A percentile compares a stretch with the other conserved stretches of the same genome.
These are phyloP conservation scores for Prunus salicina DNA, from an alignment of 306 rosid species.

Conservation along the genomic window DNA sequence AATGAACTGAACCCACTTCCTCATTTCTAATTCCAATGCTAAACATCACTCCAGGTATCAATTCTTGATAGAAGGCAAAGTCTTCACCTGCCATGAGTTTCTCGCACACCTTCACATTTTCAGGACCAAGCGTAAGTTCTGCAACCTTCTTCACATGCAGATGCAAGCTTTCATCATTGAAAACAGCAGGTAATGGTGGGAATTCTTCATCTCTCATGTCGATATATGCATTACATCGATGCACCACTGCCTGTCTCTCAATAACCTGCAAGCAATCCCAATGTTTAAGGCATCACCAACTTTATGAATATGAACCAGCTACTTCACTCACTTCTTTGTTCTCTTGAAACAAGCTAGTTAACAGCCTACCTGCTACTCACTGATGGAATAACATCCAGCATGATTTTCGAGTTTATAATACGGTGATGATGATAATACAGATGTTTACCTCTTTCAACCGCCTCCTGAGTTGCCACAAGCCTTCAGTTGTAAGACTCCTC, in stretches of 20 bases:
- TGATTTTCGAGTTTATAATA: neutral
- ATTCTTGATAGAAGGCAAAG: constrained; percentile 54
- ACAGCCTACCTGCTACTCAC: neutral
- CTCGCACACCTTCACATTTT: constrained; percentile 44
- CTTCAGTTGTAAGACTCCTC: constrained; percentile 66
- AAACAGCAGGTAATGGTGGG: constrained; percentile 33
- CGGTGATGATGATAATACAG: constrained; percentile 7
- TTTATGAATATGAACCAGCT: neutral
- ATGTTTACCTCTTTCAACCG: constrained; percentile 53
- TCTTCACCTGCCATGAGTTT: constrained; percentile 70
- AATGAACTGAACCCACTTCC: constrained; percentile 55
- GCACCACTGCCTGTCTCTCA: constrained; percentile 64
- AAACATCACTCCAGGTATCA: constrained; percentile 51
- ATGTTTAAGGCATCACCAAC: neutral
- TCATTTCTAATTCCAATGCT: constrained; percentile 63
- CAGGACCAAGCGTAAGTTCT: constrained; percentile 50
- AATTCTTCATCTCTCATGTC: constrained; percentile 32
- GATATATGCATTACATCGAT: constrained; percentile 50
- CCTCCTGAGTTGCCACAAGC: constrained; percentile 49
- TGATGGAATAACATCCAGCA: neutral
- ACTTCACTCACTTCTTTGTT: neutral
- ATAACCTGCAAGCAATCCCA: constrained; percentile 44
- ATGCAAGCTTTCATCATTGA: constrained; percentile 54
- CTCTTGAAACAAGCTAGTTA: neutral
- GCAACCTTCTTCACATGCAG: constrained; percentile 53